phyloP scores from a whole-genome alignment of 1,139 yeast species.

The Diutina rugosa region DNA sequence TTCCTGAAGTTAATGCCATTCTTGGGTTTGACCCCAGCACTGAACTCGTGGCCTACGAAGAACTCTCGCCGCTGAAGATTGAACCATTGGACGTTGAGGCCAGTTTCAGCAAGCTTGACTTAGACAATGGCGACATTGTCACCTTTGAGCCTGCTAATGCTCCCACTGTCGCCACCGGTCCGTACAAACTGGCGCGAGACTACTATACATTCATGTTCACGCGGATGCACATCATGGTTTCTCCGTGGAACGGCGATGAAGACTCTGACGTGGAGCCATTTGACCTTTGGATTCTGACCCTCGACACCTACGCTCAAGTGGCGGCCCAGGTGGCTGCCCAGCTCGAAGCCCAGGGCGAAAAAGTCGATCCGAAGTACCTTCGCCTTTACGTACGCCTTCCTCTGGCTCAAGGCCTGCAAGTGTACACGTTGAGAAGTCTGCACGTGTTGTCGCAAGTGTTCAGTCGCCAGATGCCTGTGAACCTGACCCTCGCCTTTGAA shows the following conservation, averaged over 20 bases:
- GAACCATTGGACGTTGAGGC: conserved; percentile 31
- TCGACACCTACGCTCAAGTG: not conserved
- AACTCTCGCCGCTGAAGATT: conserved; percentile 51
- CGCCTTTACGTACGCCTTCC: conserved; percentile 43
- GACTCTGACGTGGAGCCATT: conserved; percentile 7
- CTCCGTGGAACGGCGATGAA: conserved; percentile 30
- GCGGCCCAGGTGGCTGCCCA: not conserved
- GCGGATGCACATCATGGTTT: conserved; percentile 47
- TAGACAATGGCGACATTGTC: conserved; percentile 70
- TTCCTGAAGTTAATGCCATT: conserved; percentile 27
- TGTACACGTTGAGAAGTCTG: conserved; percentile 27
- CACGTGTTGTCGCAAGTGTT: conserved; percentile 32
- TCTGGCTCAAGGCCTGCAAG: conserved; percentile 40
- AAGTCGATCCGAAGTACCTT: conserved; percentile 48
- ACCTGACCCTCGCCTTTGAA: conserved; percentile 37
- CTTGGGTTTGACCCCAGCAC: conserved; percentile 31
- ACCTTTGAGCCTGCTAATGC: conserved; percentile 17
- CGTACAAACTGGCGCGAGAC: conserved; percentile 25
- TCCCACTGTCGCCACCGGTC: conserved; percentile 5
- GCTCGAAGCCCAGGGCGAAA: conserved; percentile 9
- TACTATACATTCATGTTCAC: conserved; percentile 56
- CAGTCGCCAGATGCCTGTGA: conserved; percentile 34
- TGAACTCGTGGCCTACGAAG: conserved; percentile 47
- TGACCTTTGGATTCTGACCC: not conserved
- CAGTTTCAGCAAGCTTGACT: conserved; percentile 51